Base-by-base conservation (phyloP, 1,284 basidiomycete species). In the Apiotrichum sp. region DNA sequence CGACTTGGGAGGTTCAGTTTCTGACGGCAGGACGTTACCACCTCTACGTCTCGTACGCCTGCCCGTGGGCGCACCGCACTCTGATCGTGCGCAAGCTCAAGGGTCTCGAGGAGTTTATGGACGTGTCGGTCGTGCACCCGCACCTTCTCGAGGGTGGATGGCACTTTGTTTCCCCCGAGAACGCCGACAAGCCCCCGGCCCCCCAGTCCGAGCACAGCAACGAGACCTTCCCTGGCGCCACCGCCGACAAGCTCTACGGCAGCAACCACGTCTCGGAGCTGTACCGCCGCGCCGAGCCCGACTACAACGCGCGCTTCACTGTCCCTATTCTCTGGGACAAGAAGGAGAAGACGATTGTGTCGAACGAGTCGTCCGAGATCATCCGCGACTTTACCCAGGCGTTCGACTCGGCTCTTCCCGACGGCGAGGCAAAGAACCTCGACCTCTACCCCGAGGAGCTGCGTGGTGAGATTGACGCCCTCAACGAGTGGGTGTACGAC, bases 281-380 rank as follows among this genome's bases (percentile, higher is more conserved):
- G 44, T 98, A 98, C 77, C 77, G 87, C 61, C 84, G 82, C 57
- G 88, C 84, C 0, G 79, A 91, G 59, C 85, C 86, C 1, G 69
- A 84, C 50, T 93, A 89, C 55, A 33, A 43, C 32, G 71, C 69
- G 53, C 85, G 86, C 50, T 92, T 89, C 79, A 90, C 91, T 3
- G 90, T 93, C 2, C 93, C 95, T n/a, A 78, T 93, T 48, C 79
- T 98, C 1, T 98, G 92, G 90, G 96, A 98, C 79, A 95, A 86
- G 79, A 89, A 96, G 76, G 79, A 75, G 41, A 77, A 86, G 56
- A 91, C 88, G 39, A 89, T 98, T 64, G 96, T 98, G 55, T 96
- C 89, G 79, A 98, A 96, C 74, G 93, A 97, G 73, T 89, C 86
- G 62, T 86, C 87, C 1, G 92, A 96, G 76, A 93, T 98, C 68